Conservation (phyloP, 1,139 yeast genomes). For the Blastobotrys apis region DNA sequence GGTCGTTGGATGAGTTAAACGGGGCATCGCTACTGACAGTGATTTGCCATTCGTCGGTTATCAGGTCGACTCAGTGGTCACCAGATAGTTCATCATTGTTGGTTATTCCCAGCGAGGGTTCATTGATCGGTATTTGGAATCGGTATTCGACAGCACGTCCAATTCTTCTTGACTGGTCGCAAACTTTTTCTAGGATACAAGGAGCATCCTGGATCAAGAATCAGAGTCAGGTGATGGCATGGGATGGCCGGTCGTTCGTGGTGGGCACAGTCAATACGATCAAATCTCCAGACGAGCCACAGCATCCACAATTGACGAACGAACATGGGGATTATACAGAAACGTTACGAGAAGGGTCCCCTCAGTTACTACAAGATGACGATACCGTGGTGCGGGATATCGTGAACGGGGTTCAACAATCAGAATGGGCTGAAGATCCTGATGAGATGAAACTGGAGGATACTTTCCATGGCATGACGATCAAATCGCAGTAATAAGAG, state of each 20-base stretch:
- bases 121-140: constrained; percentile 22
- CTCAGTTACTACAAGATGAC: constrained; percentile 22
- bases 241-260: constrained; percentile 11
- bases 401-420: constrained; percentile 24
- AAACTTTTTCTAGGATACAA: not conserved
- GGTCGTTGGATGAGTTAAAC: constrained; percentile 17
- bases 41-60: constrained; percentile 20
- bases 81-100: constrained; percentile 13
- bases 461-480: constrained; percentile 21
- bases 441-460: constrained; percentile 21
- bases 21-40: constrained; percentile 16
- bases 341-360: constrained; percentile 9
- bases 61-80: constrained; percentile 20
- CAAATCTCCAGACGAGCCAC: not conserved
- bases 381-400: constrained; percentile 24
- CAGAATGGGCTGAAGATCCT: constrained; percentile 25
- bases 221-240: constrained; percentile 1
- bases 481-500: not conserved
- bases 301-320: not conserved
- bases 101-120: constrained; percentile 18
- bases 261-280: not conserved
- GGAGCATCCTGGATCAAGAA: constrained; percentile 4
- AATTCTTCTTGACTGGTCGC: constrained; percentile 15
- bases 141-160: constrained; percentile 8
- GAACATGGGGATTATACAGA: not conserved